Base-by-base conservation (phyloP, 78 protist species). In the Dictyostelium firmibasis region DNA sequence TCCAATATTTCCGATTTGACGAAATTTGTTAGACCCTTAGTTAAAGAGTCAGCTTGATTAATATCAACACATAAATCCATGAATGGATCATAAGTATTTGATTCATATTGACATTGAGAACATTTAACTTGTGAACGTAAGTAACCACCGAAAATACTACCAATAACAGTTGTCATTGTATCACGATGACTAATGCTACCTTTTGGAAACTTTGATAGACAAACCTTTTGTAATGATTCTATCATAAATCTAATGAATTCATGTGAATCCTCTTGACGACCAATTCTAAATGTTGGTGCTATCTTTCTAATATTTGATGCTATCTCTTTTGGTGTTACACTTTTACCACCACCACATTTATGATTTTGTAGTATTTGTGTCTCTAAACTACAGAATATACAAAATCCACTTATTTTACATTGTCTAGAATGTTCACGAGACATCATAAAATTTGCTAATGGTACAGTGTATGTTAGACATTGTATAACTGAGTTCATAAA, bases 401-500 rank as follows among this genome's bases (percentile, higher is more conserved):
- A 97, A 35, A 97, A 96, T 18, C 78, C 95, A 10, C 13, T 33
- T 2, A n/a, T 13, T 25, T 29, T 36, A 60, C 96, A 70, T 0
- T 74, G 31, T 64, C 43, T 84, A 0, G 95, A 53, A 29, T 94
- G 97, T 43, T 74, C 72, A 8, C 57, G 77, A 44, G 96, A n/a
- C 64, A 77, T 43, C 96, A 93, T 76, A 35, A 57, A 96, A n/a
- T 96, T 84, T 11, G 97, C 95, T 16, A 98, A 78, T 47, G 98
- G 96, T 20, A 97, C 89, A 2, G 98, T 94, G 92, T 98, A 91
- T 41, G 93, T 85, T 11, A 98, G 96, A 83, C 99, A 98, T 88
- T 98, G 99, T 31, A 98, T 86, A 9, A 97, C 98, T 0, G 99
- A 36, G 85, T 98, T 98, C 74, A 98, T 60, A 82, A 98, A 98